Base-by-base conservation (phyloP, 805 yeast genomes). In the Naumovozyma castellii region DNA sequence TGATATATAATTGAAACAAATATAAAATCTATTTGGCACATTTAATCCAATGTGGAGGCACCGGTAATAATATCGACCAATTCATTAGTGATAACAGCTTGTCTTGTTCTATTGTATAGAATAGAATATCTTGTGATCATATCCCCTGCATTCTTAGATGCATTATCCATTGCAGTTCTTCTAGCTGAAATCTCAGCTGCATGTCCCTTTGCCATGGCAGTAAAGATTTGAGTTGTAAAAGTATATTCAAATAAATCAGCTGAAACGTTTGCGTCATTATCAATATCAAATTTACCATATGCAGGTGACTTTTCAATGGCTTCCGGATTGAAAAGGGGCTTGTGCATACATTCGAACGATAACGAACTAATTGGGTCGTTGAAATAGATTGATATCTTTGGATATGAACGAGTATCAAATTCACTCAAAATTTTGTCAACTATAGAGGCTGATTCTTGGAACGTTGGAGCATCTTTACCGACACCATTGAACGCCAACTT, bases 161-260 rank as follows among this genome's bases (percentile, higher is more conserved):
- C 98, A 64, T 92, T 92, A 72, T 90, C 98, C 98, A 90, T 90
- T 55, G 98, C 97, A 66, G 86, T 90, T 80, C 98, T 88, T 80
- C 98, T 88, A 45, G 98, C 96, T 50, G 94, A 82, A 53, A 88
- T 76, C 75, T 90, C 98, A 43, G 97, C 84, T 46, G 97, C 97
- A 69, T 90, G 88, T 68, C 97, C 97, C 66, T 92, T 96, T 50
- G 97, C 90, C 75, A 88, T 76, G 46, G 95, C 97, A 59, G 88
- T 70, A 65, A 82, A 77, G 57, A 90, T 75, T 59, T 86, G 77
- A 77, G 85, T 88, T 51, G 97, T 88, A 55, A 92, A 75, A 36
- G 94, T 74, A 71, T 84, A 86, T 71, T 88, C 94, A 50, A 94
- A 65, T 54, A 84, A 67, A 49, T 84, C 80, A 48, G 73, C 78